phyloP scores from a whole-genome alignment of 1,284 basidiomycete species.

The Cutaneotrichosporon cyanovorans region DNA sequence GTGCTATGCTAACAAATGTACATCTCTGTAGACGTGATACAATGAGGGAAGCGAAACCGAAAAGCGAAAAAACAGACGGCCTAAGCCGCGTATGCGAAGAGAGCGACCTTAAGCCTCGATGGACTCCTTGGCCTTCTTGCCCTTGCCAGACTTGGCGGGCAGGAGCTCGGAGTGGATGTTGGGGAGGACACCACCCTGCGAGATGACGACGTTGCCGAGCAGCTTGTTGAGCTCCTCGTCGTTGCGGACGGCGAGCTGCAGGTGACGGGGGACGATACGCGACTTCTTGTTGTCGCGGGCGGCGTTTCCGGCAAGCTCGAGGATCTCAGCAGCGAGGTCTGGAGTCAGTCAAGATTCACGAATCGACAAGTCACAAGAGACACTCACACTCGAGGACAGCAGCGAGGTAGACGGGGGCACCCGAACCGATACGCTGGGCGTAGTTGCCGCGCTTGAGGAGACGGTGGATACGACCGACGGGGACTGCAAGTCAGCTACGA shows the following conservation, averaged over 20 bases:
- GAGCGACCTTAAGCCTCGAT: too few species aligned
- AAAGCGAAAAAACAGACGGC: neutral
- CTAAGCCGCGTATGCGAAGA: too few species aligned
- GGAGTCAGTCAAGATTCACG: neutral
- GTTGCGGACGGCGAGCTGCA: conserved; percentile 83
- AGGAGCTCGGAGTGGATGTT: conserved; percentile 60
- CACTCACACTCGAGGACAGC: conserved; percentile 48
- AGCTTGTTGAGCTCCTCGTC: conserved; percentile 59
- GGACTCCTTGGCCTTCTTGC: neutral
- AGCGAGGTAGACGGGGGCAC: conserved; percentile 66
- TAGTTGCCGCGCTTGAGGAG: conserved; percentile 78
- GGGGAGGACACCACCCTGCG: conserved; percentile 83
- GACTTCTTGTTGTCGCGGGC: conserved; percentile 57
- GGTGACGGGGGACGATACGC: conserved; percentile 85
- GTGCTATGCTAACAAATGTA: neutral
- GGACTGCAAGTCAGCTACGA: conserved; percentile 47
- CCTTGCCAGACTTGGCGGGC: conserved; percentile 55
- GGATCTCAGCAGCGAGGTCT: conserved; percentile 74
- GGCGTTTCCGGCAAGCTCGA: conserved; percentile 80
- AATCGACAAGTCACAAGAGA: neutral
- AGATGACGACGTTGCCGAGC: conserved; percentile 75
- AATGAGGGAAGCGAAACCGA: neutral
- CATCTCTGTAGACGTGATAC: neutral
- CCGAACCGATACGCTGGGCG: conserved; percentile 57
- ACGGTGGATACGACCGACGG: conserved; percentile 81